Evolutionary conservation across 1,284 basidiomycete species (phyloP), one percentile per base, ranked within the genome.

Genomic region (Sparassis latifolia): DNA sequence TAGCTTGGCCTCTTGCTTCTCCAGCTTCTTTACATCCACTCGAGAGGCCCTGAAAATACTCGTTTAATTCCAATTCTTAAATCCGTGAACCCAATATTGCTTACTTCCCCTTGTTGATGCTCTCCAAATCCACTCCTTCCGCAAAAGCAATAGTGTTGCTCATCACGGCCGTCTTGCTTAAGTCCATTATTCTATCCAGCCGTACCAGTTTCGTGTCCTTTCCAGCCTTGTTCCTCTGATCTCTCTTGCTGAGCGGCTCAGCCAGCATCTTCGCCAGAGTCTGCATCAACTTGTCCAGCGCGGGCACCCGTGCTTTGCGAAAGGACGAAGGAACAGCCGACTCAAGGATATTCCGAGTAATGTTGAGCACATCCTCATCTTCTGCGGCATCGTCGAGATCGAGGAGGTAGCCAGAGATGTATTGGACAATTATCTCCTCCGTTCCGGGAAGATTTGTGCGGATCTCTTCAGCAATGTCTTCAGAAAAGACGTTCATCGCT

Each of bases 1-100:
- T 54, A 99, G 85, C 69, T 99, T 99, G 3, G 94, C 92, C 69
- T 99, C 97, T 60, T 97, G 94, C 69, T 98, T 98, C 68, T 97
- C 97, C 12, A 99, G 82, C 65, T 97, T 98, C 72, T 92, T 95
- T 56, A 99, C 82, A 73, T 99, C 97, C 51, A 99, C 97, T 44
- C 92, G 87, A 44, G 94, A 95, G 33, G 91, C 92, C 69, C 91
- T 91, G 58, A 32, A 42, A 37, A 43, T 41, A 38, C 54, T 47
- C 51, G 37, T 51, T 40, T 7, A 35, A 20, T 48, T 2, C 33
- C 30, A 57, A 42, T 10, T 4, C 10, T 31, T 3, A 10, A 2
- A 41, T 29, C 31, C 20, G 20, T 20, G 20, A 20, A 20, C 20
- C 20, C 20, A 20, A 20, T 20, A 4, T 6, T n/a, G 81, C 86